These are phyloP conservation scores for Penicillium paxilli DNA, from an alignment of 495 filamentous ascomycete species.

Conservation along the genomic window DNA sequence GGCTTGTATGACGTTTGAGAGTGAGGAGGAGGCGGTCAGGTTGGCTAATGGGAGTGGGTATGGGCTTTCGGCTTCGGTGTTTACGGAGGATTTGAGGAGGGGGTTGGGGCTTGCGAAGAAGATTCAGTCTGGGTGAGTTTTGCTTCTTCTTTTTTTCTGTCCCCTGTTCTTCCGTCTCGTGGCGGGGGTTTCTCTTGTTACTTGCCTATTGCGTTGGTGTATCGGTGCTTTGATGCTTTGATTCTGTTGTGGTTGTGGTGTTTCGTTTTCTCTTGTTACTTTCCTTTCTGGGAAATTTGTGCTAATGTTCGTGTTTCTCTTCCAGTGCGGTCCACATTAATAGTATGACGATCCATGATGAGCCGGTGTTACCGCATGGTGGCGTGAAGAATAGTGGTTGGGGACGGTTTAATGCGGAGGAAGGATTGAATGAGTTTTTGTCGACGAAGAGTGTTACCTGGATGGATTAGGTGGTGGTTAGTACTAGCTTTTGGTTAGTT, in stretches of 20 bases:
- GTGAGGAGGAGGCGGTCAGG: constrained; percentile 47
- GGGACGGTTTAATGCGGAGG: constrained; percentile 60
- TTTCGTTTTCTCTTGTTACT: background rate
- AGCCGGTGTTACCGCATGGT: constrained; percentile 75
- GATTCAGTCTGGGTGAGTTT: constrained; percentile 47
- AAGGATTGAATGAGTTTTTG: constrained; percentile 72
- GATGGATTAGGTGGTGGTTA: constrained; percentile 32
- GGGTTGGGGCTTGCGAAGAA: constrained; percentile 43
- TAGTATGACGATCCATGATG: constrained; percentile 83
- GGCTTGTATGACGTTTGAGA: constrained; percentile 41
- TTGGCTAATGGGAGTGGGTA: constrained; percentile 50
- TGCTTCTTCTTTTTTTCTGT: background rate
- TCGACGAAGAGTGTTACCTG: constrained; percentile 82
- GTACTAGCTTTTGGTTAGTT: background rate
- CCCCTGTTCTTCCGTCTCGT: too few relatives aligned
- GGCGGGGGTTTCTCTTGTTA: too few relatives aligned
- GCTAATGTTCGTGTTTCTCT: constrained; percentile 4
- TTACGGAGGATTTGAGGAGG: constrained; percentile 45
- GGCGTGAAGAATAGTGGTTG: constrained; percentile 84
- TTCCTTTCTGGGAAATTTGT: background rate
- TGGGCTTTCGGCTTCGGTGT: constrained; percentile 48
- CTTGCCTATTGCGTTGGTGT: too few relatives aligned
- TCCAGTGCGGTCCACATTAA: constrained; percentile 79
- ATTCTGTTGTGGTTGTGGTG: too few relatives aligned
- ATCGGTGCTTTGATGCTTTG: too few relatives aligned